phyloP scores from a whole-genome alignment of 2,329 filamentous ascomycete genomes.

The Fusarium nodosum region DNA sequence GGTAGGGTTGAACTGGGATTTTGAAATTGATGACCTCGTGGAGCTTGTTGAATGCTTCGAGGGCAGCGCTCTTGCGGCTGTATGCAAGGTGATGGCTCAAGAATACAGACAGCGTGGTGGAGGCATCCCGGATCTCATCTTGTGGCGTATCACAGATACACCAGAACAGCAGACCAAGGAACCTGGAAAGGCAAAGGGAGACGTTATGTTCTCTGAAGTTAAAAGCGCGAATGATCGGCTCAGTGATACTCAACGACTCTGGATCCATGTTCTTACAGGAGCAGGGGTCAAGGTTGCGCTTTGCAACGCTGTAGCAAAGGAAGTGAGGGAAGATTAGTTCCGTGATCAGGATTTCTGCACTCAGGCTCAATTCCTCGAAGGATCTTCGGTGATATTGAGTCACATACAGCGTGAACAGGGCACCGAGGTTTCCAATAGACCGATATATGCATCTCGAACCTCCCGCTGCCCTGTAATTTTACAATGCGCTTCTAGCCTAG shows the following conservation, averaged over 20 bases:
- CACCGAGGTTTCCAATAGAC: slow-evolving; percentile 22
- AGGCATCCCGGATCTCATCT: slow-evolving; percentile 91
- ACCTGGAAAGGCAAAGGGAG: slow-evolving; percentile 59
- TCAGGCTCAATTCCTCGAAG: slow-evolving; percentile 12
- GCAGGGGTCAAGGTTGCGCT: slow-evolving; percentile 90
- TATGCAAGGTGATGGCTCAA: slow-evolving; percentile 95
- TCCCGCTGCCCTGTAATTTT: slow-evolving; percentile 24
- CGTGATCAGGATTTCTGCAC: slow-evolving; percentile 27
- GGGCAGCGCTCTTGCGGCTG: slow-evolving; percentile 81
- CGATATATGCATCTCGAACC: slow-evolving; percentile 11
- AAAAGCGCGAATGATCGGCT: slow-evolving; percentile 91
- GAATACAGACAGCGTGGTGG: slow-evolving; percentile 90
- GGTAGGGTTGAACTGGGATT: slow-evolving; percentile 94
- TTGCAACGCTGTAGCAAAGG: slow-evolving; percentile 72
- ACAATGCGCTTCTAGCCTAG: slow-evolving; percentile 12
- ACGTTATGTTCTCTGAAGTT: slow-evolving; percentile 83
- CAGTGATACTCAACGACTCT: slow-evolving; percentile 95
- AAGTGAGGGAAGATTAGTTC: slow-evolving; percentile 61
- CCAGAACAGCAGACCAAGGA: slow-evolving; percentile 49
- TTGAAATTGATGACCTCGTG: slow-evolving; percentile 80
- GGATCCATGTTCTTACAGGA: slow-evolving; percentile 92
- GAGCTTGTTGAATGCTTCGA: slow-evolving; percentile 85
- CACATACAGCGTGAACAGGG: slow-evolving; percentile 30
- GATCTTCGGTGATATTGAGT: slow-evolving; percentile 28
- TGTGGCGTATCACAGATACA: slow-evolving; percentile 73